Evolutionary conservation across 441 rosid species (phyloP).

Genomic region (Populus tomentosa): DNA sequence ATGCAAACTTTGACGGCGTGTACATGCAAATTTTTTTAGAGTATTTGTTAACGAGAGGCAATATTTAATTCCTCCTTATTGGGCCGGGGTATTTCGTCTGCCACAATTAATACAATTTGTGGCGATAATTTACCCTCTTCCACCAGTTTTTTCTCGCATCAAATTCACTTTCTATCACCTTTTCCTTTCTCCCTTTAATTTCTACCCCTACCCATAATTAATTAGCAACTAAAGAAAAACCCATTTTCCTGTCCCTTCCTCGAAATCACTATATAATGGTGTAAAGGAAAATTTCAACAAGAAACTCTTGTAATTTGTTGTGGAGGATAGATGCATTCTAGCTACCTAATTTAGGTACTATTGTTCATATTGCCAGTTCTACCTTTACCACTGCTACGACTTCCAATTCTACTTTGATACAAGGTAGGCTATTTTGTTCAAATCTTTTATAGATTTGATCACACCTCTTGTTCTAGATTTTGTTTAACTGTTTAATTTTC

Average conservation of each 20-base stretch:
- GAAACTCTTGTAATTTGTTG: neutral
- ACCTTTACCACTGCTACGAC: neutral
- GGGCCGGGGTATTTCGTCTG: neutral
- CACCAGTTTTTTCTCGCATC: neutral
- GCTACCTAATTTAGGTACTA: neutral
- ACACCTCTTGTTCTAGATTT: neutral
- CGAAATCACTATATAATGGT: neutral
- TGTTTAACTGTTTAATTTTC: neutral
- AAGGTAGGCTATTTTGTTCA: neutral
- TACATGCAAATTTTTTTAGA: too few species aligned
- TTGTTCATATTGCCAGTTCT: neutral
- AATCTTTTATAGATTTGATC: neutral
- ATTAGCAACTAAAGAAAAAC: constrained; percentile 5
- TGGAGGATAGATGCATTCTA: neutral
- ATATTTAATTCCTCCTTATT: neutral
- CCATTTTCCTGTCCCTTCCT: neutral
- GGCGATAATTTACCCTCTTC: constrained; percentile 2
- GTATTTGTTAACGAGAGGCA: neutral
- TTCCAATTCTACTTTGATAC: neutral
- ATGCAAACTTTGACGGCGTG: too few species aligned
- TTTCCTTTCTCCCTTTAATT: neutral
- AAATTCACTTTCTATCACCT: neutral
- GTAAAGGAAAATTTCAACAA: neutral
- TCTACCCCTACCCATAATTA: constrained; percentile 17
- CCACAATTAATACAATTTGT: neutral